Conservation (phyloP, 345 rosid species). For the Eucalyptus sp. region DNA sequence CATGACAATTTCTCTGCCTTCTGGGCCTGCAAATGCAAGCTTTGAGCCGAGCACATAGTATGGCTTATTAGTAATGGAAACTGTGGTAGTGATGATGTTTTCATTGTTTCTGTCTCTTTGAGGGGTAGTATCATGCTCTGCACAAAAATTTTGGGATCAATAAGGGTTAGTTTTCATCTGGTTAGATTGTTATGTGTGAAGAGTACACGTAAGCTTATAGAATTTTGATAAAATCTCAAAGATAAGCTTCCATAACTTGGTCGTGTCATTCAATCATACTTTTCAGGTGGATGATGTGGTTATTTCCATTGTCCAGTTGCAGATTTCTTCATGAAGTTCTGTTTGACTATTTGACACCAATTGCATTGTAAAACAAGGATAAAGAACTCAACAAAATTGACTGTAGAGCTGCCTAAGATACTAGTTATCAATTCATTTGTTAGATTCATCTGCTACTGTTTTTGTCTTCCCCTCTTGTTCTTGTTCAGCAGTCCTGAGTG, state of each 20-base stretch:
- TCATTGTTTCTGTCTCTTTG: not conserved
- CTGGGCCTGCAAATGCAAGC: not conserved
- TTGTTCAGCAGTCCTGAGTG: not conserved
- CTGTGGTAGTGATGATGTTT: not conserved
- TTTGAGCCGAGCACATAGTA: not conserved
- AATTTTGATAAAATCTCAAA: not conserved
- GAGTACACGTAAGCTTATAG: not conserved
- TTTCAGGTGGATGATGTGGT: not conserved
- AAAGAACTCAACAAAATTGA: not conserved
- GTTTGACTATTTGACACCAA: not conserved
- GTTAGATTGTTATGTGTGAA: not conserved
- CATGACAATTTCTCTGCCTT: not conserved
- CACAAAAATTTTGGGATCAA: not conserved
- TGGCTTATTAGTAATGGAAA: not conserved
- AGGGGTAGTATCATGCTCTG: not conserved
- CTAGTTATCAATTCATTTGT: not conserved
- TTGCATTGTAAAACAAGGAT: not conserved
- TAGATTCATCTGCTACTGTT: not conserved
- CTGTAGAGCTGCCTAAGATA: not conserved
- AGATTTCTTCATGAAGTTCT: not conserved
- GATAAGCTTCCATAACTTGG: not conserved
- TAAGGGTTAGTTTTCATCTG: not conserved
- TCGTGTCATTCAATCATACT: not conserved
- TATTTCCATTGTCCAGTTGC: not conserved
- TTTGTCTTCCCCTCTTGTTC: not conserved